Conservation (phyloP, 306 rosid genomes). For the Biancaea sappan region DNA sequence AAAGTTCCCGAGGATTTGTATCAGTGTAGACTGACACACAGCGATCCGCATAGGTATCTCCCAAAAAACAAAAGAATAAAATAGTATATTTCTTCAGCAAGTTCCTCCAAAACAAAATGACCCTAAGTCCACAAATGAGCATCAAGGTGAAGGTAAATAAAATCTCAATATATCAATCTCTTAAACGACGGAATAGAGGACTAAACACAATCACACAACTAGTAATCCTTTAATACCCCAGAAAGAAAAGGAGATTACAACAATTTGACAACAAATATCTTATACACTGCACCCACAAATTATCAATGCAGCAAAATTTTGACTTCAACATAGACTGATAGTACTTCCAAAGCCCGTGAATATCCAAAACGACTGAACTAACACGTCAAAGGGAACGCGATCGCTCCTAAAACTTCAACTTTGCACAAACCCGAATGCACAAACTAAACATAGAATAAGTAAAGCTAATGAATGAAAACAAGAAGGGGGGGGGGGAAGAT, state of each 20-base stretch:
- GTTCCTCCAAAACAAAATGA: slow-evolving; percentile 1
- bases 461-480: neutral
- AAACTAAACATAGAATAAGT: neutral
- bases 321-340: neutral
- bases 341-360: neutral
- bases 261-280: neutral
- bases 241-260: neutral
- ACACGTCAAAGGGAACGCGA: neutral
- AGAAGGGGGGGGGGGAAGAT: too few relatives aligned
- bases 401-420: slow-evolving; percentile 16
- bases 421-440: slow-evolving; percentile 31
- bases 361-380: slow-evolving; percentile 1
- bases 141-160: neutral
- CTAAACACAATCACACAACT: slow-evolving; percentile 19
- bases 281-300: neutral
- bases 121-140: neutral
- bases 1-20: neutral
- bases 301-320: neutral
- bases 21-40: slow-evolving; percentile 8
- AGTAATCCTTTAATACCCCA: neutral
- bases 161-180: neutral
- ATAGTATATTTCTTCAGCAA: neutral
- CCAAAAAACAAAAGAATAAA: neutral
- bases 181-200: neutral
- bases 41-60: slow-evolving; percentile 24